These are phyloP conservation scores for Diaporthe vaccinii DNA, from an alignment of 2,329 filamentous ascomycete genomes.

Conservation along the genomic window DNA sequence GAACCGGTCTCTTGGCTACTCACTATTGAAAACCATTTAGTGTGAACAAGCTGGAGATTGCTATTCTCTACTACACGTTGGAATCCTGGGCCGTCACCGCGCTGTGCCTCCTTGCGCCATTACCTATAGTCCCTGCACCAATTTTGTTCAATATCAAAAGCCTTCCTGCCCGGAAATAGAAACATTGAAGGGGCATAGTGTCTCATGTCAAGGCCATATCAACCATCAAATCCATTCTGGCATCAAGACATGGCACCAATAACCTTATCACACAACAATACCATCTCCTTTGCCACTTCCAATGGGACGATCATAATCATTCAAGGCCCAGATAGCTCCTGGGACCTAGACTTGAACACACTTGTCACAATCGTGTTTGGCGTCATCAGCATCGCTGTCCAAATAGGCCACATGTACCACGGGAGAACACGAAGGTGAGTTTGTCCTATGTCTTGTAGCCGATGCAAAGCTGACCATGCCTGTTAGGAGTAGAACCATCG, in stretches of 20 bases:
- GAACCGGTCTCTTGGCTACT: neutral
- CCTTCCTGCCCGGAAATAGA: neutral
- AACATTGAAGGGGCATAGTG: no score
- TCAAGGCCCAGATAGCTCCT: neutral
- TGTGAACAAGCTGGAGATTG: neutral
- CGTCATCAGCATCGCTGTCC: neutral
- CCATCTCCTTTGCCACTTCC: neutral
- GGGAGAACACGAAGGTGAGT: neutral
- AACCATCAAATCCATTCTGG: accelerated
- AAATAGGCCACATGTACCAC: neutral
- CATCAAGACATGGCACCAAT: neutral
- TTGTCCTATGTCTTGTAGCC: neutral
- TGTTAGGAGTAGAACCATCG: neutral
- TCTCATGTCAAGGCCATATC: no score
- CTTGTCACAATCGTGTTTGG: slow-evolving; percentile 29
- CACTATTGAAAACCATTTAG: neutral
- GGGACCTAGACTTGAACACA: slow-evolving; percentile 29
- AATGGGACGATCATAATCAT: neutral
- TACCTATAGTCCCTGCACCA: neutral
- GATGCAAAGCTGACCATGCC: neutral
- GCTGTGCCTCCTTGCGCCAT: neutral
- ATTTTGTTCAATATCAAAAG: no score
- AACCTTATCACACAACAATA: neutral
- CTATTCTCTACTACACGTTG: neutral
- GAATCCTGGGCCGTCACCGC: neutral